Base-by-base conservation (phyloP, 345 rosid species). In the Hypericum perforatum region DNA sequence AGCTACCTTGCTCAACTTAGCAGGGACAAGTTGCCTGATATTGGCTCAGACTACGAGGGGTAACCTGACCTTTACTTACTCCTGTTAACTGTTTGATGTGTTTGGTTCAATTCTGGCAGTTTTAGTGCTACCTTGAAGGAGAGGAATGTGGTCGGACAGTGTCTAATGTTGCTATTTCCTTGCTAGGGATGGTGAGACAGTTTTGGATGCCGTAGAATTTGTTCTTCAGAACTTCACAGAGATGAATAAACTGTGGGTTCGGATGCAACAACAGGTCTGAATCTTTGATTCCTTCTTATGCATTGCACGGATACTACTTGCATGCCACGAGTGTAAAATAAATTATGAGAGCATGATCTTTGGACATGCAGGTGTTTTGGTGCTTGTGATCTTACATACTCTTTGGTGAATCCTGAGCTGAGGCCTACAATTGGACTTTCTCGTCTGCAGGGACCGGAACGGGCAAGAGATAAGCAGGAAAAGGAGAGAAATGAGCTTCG, bases 401-500 rank as follows among this genome's bases (percentile, higher is more conserved):
- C 86, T 87, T 87, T 73, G 88, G 85, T 88, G 90, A 22, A 82
- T 76, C 85, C 82, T 88, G 86, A 74, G 90, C 77, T 88, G 95
- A 92, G 85, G 91, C 79, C 78, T 88, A 91, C 89, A 85, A 68
- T 85, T 71, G 87, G 97, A 85, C 78, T 85, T 88, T 88, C 88
- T 92, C 86, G 97, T 85, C 87, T 92, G 97, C 97, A 92, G 99
- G 99, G 97, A 73, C 95, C 97, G 76, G 80, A 85, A 82, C 95
- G 99, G 66, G 97, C 76, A 42, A 92, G 84, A 91, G 97, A 89
- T 67, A 89, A 70, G 66, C 91, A 95, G 76, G 99, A 92, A 76
- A 92, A 80, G 70, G 99, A 92, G 69, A 84, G 99, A 83, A 86
- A 80, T 76, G 97, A 89, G 87, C 95, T 92, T 45, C 97, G 99